Percentiles rank a stretch among this genome's conserved stretches.
Conservation (phyloP, 169 alveolate genomes). For the Cryptosporidium andersoni region DNA sequence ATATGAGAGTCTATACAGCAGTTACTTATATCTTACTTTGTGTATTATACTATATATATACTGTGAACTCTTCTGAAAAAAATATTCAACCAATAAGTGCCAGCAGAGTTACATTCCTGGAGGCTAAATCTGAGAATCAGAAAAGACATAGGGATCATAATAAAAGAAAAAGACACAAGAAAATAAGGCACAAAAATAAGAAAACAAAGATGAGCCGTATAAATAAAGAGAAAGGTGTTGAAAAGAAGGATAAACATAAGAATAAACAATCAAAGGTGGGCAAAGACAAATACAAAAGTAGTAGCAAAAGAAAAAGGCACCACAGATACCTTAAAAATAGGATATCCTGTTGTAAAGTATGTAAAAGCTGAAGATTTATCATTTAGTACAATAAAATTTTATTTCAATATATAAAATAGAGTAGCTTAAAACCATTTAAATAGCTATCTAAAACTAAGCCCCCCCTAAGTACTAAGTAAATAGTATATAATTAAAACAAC, state of each 20-base stretch:
- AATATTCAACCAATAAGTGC: too few relatives aligned
- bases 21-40: too few relatives aligned
- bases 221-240: background rate
- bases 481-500: too few relatives aligned
- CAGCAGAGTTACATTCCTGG: too few relatives aligned
- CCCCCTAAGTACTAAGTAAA: too few relatives aligned
- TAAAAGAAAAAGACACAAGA: slow-evolving; percentile 3
- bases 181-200: background rate
- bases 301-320: background rate
- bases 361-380: background rate
- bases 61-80: too few relatives aligned
- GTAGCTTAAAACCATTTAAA: too few relatives aligned
- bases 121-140: background rate
- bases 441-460: too few relatives aligned
- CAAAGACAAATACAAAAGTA: background rate
- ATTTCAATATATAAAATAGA: too few relatives aligned
- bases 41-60: too few relatives aligned
- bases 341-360: background rate
- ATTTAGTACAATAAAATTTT: too few relatives aligned
- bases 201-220: background rate
- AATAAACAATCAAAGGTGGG: background rate
- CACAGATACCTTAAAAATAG: background rate
- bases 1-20: too few relatives aligned
- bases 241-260: background rate
- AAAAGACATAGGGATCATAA: slow-evolving; percentile 10